A percentile compares a stretch with the other conserved stretches of the same genome.
These are phyloP conservation scores for Mimosa pudica DNA, from an alignment of 306 rosid species.

Conservation along the genomic window DNA sequence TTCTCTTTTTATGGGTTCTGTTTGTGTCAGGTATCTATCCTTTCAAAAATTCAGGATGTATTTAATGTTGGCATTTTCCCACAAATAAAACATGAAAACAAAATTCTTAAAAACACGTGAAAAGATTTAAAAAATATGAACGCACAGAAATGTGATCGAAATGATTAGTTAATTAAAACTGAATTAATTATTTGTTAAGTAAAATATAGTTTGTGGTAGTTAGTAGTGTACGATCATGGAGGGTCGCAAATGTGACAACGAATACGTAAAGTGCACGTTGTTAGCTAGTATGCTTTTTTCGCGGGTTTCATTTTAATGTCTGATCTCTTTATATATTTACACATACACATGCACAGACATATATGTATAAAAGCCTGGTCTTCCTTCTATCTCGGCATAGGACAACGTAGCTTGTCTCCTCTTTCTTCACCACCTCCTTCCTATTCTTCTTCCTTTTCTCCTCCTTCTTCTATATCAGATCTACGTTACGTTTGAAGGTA, in stretches of 20 bases:
- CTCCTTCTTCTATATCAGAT: slow-evolving; percentile 36
- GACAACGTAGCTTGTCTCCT: background rate
- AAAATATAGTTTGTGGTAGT: slow-evolving; percentile 14
- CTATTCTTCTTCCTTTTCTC: slow-evolving; percentile 9
- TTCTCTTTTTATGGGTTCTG: too few relatives aligned
- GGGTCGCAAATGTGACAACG: background rate
- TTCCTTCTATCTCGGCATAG: slow-evolving; percentile 29
- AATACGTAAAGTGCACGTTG: slow-evolving; percentile 35
- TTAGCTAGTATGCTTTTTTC: background rate
- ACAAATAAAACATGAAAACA: background rate
- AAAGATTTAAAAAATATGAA: background rate
- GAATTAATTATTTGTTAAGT: background rate
- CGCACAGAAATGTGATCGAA: background rate
- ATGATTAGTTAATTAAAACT: background rate
- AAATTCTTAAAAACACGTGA: background rate
- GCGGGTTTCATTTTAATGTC: slow-evolving; percentile 31
- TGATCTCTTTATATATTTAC: slow-evolving; percentile 13
- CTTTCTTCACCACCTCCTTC: background rate
- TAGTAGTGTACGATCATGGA: slow-evolving; percentile 19
- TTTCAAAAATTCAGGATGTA: too few relatives aligned
- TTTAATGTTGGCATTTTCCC: too few relatives aligned
- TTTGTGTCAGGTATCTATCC: too few relatives aligned
- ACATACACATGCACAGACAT: too few relatives aligned
- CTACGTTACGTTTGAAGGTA: slow-evolving; percentile 26
- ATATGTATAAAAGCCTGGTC: background rate